Evolutionary conservation across 2,329 filamentous ascomycete genomes (phyloP).

Genomic region (Colletotrichum kahawae): DNA sequence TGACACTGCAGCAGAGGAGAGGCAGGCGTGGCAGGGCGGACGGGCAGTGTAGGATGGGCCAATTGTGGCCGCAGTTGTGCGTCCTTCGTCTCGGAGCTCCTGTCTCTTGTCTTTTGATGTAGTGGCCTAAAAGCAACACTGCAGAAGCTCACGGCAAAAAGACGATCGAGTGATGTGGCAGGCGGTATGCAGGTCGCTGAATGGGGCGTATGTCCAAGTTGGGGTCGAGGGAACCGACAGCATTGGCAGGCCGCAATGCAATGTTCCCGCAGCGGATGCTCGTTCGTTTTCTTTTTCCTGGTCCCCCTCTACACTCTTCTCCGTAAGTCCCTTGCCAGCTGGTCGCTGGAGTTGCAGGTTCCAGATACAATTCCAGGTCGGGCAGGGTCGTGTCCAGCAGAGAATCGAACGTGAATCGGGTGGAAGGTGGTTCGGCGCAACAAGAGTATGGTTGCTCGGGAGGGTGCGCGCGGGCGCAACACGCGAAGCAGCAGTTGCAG

Average conservation of each 20-base stretch:
- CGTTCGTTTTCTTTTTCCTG: conserved; percentile 1
- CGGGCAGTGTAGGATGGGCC: conserved; percentile 15
- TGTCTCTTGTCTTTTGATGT: conserved; percentile 28
- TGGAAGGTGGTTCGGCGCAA: conserved; percentile 16
- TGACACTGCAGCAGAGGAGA: conserved; percentile 10
- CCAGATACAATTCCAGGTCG: neutral
- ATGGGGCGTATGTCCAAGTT: conserved; percentile 41
- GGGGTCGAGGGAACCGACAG: conserved; percentile 29
- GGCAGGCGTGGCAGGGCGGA: conserved; percentile 16
- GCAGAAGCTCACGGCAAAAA: conserved; percentile 44
- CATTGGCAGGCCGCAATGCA: conserved; percentile 16
- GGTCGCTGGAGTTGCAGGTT: neutral
- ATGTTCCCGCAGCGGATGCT: conserved; percentile 11
- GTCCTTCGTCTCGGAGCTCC: conserved; percentile 13
- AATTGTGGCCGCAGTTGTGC: conserved; percentile 18
- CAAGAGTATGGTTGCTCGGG: neutral
- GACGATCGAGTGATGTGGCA: conserved; percentile 48
- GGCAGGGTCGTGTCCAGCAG: conserved; percentile 1
- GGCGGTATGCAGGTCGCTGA: conserved; percentile 50
- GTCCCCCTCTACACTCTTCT: neutral
- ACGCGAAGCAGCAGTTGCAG: conserved; percentile 14
- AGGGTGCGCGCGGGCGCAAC: conserved; percentile 16
- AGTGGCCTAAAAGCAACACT: conserved; percentile 42
- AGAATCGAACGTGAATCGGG: conserved; percentile 11
- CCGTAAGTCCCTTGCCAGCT: neutral